A percentile compares a stretch with the other conserved stretches of the same genome.
These are phyloP conservation scores for Suillus placidus DNA, from an alignment of 768 basidiomycete species.

Conservation along the genomic window DNA sequence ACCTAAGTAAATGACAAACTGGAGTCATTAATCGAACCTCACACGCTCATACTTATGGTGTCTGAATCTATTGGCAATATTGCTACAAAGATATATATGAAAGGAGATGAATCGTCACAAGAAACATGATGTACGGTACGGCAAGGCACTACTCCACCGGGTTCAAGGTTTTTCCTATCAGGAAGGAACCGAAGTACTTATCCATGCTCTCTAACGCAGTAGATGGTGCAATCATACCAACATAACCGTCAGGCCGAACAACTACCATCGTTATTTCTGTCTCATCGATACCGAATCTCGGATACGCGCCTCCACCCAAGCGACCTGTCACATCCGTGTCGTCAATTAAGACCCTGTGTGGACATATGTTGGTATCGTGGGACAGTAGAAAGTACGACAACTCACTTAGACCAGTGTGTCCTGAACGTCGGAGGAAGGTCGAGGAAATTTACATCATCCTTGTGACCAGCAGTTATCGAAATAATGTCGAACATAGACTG, in stretches of 20 bases:
- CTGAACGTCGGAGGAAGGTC: slow-evolving; percentile 38
- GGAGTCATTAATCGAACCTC: background rate
- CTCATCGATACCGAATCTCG: slow-evolving; percentile 48
- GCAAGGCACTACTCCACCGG: background rate
- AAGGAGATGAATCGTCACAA: background rate
- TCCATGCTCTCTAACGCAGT: slow-evolving; percentile 39
- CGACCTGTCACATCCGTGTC: slow-evolving; percentile 48
- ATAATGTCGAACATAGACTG: slow-evolving; percentile 36
- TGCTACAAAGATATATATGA: background rate
- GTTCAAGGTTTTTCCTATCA: slow-evolving; percentile 16
- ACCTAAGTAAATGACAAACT: too few relatives aligned
- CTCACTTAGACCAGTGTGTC: slow-evolving; percentile 47
- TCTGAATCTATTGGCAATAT: background rate
- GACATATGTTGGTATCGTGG: background rate
- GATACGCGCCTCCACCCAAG: slow-evolving; percentile 58
- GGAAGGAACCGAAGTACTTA: slow-evolving; percentile 52
- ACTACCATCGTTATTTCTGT: slow-evolving; percentile 34
- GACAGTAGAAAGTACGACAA: slow-evolving; percentile 10
- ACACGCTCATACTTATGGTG: background rate
- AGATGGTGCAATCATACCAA: slow-evolving; percentile 58
- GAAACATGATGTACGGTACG: background rate
- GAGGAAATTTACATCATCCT: slow-evolving; percentile 37
- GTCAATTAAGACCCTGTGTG: slow-evolving; percentile 59
- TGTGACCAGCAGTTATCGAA: slow-evolving; percentile 32
- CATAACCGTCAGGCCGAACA: slow-evolving; percentile 51